phyloP scores from a whole-genome alignment of 306 rosid genomes.

The Gastrolobium bilobum region DNA sequence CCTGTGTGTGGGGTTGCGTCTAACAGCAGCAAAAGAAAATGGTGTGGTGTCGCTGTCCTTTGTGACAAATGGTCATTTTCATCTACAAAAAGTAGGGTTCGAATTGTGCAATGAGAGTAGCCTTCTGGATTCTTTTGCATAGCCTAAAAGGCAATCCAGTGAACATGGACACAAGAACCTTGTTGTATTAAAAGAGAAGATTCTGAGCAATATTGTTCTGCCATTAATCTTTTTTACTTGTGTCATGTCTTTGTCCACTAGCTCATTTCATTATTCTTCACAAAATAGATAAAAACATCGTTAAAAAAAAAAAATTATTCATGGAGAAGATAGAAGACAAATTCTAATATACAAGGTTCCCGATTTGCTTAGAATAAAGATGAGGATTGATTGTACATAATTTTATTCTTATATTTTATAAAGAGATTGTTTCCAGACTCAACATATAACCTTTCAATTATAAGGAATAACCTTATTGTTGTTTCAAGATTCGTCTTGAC shows the following conservation, averaged over 20 bases:
- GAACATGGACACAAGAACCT: conserved; percentile 43
- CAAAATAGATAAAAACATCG: not conserved
- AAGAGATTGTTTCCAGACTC: no score
- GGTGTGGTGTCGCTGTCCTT: conserved; percentile 13
- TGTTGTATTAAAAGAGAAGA: not conserved
- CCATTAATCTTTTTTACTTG: not conserved
- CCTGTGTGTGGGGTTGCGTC: not conserved
- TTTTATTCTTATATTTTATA: no score
- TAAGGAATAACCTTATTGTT: no score
- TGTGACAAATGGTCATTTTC: conserved; percentile 17
- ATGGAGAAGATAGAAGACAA: no score
- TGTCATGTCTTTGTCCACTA: not conserved
- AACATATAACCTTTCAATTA: no score
- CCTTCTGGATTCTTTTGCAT: conserved; percentile 17
- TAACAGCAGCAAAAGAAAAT: not conserved
- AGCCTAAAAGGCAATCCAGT: conserved; percentile 30
- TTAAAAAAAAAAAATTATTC: not conserved
- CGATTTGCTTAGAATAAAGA: no score
- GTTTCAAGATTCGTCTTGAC: no score
- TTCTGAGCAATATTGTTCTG: not conserved
- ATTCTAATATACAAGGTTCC: no score
- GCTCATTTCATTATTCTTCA: not conserved
- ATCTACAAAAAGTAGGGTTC: conserved; percentile 4
- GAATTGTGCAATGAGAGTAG: not conserved
- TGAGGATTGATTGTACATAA: no score